Conservation (phyloP, 257 asterid genomes). For the Solanum sitiens region DNA sequence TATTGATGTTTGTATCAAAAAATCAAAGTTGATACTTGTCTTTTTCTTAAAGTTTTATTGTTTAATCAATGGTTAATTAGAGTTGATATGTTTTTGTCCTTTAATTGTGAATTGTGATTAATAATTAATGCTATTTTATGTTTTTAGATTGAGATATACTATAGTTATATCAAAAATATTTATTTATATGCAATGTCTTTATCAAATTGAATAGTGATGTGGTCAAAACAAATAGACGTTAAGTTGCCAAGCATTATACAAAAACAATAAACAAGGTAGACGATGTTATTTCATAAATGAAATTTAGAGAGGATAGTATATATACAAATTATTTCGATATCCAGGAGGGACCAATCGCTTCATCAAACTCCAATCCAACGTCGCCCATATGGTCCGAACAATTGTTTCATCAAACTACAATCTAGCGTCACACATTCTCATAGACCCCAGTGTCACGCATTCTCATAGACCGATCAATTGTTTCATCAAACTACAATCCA, state of each 20-base stretch:
- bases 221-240: neutral
- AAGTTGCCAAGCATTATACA: neutral
- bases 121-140: neutral
- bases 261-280: too few relatives aligned
- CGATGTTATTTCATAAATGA: too few relatives aligned
- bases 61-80: neutral
- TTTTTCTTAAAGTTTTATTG: neutral
- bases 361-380: neutral
- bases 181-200: neutral
- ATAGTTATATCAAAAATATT: neutral
- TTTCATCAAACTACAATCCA: neutral
- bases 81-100: neutral
- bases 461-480: neutral
- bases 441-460: neutral
- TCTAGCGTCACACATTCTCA: neutral
- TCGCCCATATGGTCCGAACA: neutral
- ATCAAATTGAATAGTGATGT: neutral
- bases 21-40: neutral
- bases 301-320: neutral
- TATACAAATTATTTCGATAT: neutral
- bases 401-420: neutral
- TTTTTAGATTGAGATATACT: neutral
- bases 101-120: neutral
- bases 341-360: neutral
- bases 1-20: neutral